Base-by-base conservation (phyloP, 2,329 filamentous ascomycete species). In the Neopestalotiopsis rosae region DNA sequence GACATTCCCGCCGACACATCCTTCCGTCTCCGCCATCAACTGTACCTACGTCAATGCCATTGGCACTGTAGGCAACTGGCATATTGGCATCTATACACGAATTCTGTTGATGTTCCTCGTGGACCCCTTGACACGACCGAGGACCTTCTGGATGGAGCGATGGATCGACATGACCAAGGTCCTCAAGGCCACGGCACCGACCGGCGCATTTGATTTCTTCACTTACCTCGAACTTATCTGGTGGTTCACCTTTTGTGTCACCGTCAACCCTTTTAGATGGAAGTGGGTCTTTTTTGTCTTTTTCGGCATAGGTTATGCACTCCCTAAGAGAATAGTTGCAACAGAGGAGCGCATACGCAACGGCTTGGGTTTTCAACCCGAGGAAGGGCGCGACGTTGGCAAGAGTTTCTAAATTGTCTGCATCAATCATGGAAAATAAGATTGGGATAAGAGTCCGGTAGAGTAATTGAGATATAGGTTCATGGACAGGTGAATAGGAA, bases 221-320 rank as follows among this genome's bases (percentile, higher is more conserved):
- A 97, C 94, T 0, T 97, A 97, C 75, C 86, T 92, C 0, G 94
- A 97, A 79, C 82, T 97, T 65, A 77, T 96, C 4, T 97, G 93
- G 84, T 97, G 94, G 94, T 96, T 95, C 72, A 78, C 89, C 5
- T 97, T 96, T 76, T 91, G 91, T 68, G 89, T 95, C 57, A 82
- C 87, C 4, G 87, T 96, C 74, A 97, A 97, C 76, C 94, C 94
- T 0, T 97, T 97, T 79, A 84, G 94, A 9, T 97, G 94, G 93
- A 97, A 97, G 83, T 97, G 94, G 94, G 92, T 91, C 0, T 77
- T 90, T 0, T 97, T 97, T 77, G 93, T 97, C 17, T 90, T 97
- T 74, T 92, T 92, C 69, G 94, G 94, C 0, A 78, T 95, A 38
- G 93, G 92, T 0, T 84, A 88, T 58, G 84, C 83, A 24, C 76